phyloP scores from a whole-genome alignment of 2,329 filamentous ascomycete genomes.

The Pseudogymnoascus sp. region DNA sequence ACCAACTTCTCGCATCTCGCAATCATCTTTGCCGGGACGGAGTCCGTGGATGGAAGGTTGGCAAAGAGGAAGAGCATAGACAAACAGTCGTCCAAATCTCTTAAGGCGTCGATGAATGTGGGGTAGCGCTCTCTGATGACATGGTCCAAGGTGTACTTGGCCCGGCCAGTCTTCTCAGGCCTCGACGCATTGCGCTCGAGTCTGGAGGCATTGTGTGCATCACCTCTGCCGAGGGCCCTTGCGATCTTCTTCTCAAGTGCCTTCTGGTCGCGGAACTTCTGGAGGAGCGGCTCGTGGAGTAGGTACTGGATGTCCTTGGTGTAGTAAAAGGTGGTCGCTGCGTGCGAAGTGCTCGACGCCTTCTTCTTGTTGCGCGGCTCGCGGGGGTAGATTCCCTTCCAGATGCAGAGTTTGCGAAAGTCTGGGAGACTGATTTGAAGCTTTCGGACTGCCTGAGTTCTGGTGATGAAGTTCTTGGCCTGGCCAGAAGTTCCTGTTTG shows the following conservation, averaged over 20 bases:
- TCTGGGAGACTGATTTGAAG: conserved; percentile 94
- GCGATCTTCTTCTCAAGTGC: conserved; percentile 96
- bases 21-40: conserved; percentile 91
- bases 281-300: conserved; percentile 86
- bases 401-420: conserved; percentile 97
- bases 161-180: conserved; percentile 83
- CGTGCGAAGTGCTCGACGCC: conserved; percentile 81
- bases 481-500: conserved; percentile 67
- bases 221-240: conserved; percentile 80
- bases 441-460: conserved; percentile 95
- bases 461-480: conserved; percentile 96
- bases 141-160: conserved; percentile 86
- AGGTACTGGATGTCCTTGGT: conserved; percentile 97
- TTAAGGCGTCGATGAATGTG: conserved; percentile 86
- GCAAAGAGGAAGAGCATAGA: conserved; percentile 97
- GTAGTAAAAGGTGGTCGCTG: conserved; percentile 85
- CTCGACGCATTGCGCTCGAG: conserved; percentile 79
- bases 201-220: conserved; percentile 79
- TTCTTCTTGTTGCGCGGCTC: conserved; percentile 97
- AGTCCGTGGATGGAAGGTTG: conserved; percentile 81
- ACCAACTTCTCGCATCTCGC: conserved; percentile 87
- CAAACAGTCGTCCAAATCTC: conserved; percentile 92
- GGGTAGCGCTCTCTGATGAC: conserved; percentile 97
- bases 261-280: conserved; percentile 96
- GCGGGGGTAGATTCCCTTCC: conserved; percentile 98